These are phyloP conservation scores for Lactarius quietus DNA, from an alignment of 768 basidiomycete species.

Conservation along the genomic window DNA sequence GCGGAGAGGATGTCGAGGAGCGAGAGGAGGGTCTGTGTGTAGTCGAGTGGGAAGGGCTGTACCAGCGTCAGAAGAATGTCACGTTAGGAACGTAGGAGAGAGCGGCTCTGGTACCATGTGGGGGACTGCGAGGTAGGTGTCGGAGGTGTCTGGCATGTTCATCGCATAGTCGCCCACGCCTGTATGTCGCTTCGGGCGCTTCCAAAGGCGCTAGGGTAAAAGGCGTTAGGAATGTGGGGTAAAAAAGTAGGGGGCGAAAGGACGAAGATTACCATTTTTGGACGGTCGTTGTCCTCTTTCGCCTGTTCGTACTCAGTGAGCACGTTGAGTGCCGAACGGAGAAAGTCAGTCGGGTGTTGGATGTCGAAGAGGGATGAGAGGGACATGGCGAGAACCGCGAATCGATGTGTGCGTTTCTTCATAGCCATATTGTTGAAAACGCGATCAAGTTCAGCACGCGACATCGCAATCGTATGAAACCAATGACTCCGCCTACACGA, in stretches of 20 bases:
- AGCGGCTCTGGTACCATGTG: conserved; percentile 55
- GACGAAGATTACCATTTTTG: conserved; percentile 80
- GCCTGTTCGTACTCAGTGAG: conserved; percentile 75
- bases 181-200: conserved; percentile 50
- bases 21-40: conserved; percentile 84
- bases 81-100: background rate
- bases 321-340: conserved; percentile 67
- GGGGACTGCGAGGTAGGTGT: conserved; percentile 67
- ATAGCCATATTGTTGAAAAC: conserved; percentile 72
- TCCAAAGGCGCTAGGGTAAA: conserved; percentile 46
- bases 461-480: conserved; percentile 85
- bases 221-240: background rate
- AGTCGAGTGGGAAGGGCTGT: conserved; percentile 87
- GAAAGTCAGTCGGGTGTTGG: conserved; percentile 71
- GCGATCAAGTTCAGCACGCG: conserved; percentile 66
- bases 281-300: conserved; percentile 68
- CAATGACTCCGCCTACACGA: conserved; percentile 67
- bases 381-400: conserved; percentile 83
- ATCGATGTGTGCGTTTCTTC: conserved; percentile 79
- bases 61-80: conserved; percentile 1
- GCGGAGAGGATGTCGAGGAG: conserved; percentile 87
- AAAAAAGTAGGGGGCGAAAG: background rate
- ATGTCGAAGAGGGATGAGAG: conserved; percentile 80
- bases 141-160: conserved; percentile 60
- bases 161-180: conserved; percentile 58